Conservation (phyloP, 345 rosid genomes). For the Bruguiera gymnorhiza region DNA sequence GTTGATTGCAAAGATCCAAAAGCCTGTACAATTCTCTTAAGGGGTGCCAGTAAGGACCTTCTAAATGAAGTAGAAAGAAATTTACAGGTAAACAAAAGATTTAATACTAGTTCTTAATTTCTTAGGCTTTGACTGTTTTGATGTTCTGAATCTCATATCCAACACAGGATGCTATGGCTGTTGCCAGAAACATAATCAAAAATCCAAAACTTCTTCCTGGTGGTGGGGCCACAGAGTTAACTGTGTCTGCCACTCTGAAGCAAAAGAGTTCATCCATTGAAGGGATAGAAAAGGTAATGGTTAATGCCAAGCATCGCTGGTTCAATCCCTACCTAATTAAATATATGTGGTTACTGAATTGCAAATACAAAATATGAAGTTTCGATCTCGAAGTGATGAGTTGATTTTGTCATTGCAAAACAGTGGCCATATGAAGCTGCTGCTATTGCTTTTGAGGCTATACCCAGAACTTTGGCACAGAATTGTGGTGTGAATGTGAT, state of each 20-base stretch:
- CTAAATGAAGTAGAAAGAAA: conserved; percentile 95
- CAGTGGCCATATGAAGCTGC: conserved; percentile 99
- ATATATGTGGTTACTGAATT: not conserved
- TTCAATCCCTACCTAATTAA: not conserved
- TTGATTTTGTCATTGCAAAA: conserved; percentile 16
- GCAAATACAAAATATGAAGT: not conserved
- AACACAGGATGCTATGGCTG: conserved; percentile 90
- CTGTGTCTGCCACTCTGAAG: conserved; percentile 87
- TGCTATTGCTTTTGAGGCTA: conserved; percentile 93
- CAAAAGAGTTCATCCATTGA: conserved; percentile 88
- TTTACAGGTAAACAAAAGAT: conserved; percentile 57
- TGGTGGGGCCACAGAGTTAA: conserved; percentile 91
- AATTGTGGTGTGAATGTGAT: conserved; percentile 83
- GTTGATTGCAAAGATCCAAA: conserved; percentile 94
- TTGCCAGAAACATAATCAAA: conserved; percentile 93
- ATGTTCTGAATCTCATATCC: not conserved
- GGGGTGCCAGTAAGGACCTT: conserved; percentile 99
- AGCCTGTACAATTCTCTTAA: conserved; percentile 85
- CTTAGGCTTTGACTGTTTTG: not conserved
- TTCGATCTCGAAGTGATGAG: not conserved
- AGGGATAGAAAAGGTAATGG: conserved; percentile 80
- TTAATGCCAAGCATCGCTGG: not conserved
- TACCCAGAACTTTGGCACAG: conserved; percentile 83
- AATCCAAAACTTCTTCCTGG: conserved; percentile 94
- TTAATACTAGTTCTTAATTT: not conserved